Base-by-base conservation (phyloP, 2,329 filamentous ascomycete genomes). In the Ascochyta lentis region DNA sequence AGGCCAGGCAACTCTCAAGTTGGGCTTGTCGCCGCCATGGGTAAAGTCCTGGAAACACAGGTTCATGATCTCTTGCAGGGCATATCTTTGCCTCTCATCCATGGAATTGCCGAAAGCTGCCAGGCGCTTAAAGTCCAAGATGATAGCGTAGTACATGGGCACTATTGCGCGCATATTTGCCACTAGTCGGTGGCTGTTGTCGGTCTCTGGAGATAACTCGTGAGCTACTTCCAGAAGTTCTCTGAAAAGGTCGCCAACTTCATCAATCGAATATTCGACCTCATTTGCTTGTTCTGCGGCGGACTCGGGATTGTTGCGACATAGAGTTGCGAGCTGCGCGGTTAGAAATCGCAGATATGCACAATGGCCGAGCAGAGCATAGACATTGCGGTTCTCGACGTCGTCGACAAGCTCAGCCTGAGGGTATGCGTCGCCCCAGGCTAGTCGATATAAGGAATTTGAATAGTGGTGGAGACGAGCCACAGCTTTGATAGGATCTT, bases 161-260 rank as follows among this genome's bases (percentile, higher is more conserved):
- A 76, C 68, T 12, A 77, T 71, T 15, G 64, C 64, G 9, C 73
- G 71, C 34, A 76, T 71, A 24, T 77, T 77, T 16, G 67, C 67
- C 0, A 74, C 67, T 0, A 76, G 58, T 0, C 73, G 67, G 15
- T 73, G 67, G 9, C 65, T 54, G 19, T 64, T 57, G 16, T 69
- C 60, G 4, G 57, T 59, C 7, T 62, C 49, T 10, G 49, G 48
- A 27, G 47, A 58, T 13, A 65, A 44, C 23, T 54, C 54, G 23
- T 57, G 48, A 12, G 62, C 62, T 16, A 60, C 49, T 24, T 54
- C 58, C 46, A 65, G 47, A 13, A 63, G 45, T 31, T 65, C 62
- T 40, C 49, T 47, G 7, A 47, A 65, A 16, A 55, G 44, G 49
- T 59, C 43, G 9, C 58, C 52, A 23, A 67, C 64, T n/a, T 66